Conservation (phyloP, 2,329 filamentous ascomycete species). For the Ustulina deusta region DNA sequence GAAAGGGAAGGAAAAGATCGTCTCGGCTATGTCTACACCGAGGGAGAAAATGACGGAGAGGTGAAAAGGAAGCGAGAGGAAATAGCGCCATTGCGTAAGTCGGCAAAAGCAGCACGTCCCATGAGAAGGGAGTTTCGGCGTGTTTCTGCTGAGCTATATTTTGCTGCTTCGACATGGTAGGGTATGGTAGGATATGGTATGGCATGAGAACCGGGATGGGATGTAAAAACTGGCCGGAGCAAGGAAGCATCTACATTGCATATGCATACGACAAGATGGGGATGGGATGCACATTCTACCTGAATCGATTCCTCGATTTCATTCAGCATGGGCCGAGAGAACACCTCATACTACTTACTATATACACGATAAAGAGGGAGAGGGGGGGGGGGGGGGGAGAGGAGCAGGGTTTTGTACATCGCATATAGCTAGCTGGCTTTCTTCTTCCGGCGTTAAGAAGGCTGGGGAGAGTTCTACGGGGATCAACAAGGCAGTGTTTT, state of each 20-base stretch:
- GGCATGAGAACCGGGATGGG: background rate
- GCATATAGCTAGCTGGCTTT: conserved; percentile 1
- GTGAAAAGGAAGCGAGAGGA: background rate
- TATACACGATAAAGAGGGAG: conserved; percentile 1
- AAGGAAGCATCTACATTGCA: conserved; percentile 7
- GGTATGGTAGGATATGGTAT: no score
- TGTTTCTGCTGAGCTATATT: background rate
- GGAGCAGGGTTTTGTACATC: background rate
- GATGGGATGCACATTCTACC: background rate
- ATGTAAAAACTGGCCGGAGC: background rate
- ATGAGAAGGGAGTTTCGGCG: background rate
- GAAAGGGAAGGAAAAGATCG: conserved; percentile 19
- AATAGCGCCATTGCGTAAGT: background rate
- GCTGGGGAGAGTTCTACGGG: background rate
- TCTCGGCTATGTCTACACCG: conserved; percentile 8
- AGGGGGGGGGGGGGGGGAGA: background rate
- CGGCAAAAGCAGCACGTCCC: no score
- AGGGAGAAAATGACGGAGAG: conserved; percentile 8
- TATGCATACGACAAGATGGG: conserved; percentile 15
- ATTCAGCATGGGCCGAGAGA: background rate
- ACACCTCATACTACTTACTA: conserved; percentile 1
- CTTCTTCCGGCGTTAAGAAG: conserved; percentile 3
- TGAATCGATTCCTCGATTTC: background rate
- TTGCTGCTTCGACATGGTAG: background rate
- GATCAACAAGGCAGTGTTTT: conserved; percentile 1